A percentile compares a stretch with the other conserved stretches of the same genome.
Conservation (phyloP, 495 filamentous ascomycete species). For the Annulohypoxylon maeteangense region DNA sequence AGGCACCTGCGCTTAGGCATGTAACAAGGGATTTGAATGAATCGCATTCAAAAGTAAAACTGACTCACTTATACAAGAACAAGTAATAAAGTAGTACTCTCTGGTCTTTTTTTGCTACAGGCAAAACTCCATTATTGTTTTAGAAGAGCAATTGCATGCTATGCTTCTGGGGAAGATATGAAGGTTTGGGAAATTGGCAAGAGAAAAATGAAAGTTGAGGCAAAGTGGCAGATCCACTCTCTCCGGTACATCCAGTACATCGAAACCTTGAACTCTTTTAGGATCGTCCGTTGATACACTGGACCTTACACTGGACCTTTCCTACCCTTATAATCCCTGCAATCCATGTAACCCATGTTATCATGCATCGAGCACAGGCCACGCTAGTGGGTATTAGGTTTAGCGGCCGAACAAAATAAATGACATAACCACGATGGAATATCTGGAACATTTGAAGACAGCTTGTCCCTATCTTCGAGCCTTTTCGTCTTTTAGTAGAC, state of each 20-base stretch:
- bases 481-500: neutral
- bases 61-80: conserved; percentile 48
- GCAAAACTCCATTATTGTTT: conserved; percentile 34
- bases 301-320: neutral
- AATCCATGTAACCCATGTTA: conserved; percentile 13
- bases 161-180: conserved; percentile 4
- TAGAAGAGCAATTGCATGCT: conserved; percentile 35
- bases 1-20: neutral
- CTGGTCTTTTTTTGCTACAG: conserved; percentile 30
- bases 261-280: conserved; percentile 8
- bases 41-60: conserved; percentile 15
- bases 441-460: conserved; percentile 18
- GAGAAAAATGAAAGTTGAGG: conserved; percentile 37
- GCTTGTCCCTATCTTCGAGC: neutral
- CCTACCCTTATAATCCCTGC: neutral
- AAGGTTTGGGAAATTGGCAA: conserved; percentile 13
- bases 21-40: conserved; percentile 8
- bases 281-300: conserved; percentile 31
- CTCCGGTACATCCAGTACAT: conserved; percentile 12
- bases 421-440: conserved; percentile 36
- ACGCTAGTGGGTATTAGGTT: conserved; percentile 26
- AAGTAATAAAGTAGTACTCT: conserved; percentile 36
- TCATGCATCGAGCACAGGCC: conserved; percentile 22
- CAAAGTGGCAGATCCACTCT: conserved; percentile 43
- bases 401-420: conserved; percentile 36